Evolutionary conservation across 129 eudicot genomes (phyloP), one percentile per base, ranked within the genome.

Genomic region (Silybum marianum): DNA sequence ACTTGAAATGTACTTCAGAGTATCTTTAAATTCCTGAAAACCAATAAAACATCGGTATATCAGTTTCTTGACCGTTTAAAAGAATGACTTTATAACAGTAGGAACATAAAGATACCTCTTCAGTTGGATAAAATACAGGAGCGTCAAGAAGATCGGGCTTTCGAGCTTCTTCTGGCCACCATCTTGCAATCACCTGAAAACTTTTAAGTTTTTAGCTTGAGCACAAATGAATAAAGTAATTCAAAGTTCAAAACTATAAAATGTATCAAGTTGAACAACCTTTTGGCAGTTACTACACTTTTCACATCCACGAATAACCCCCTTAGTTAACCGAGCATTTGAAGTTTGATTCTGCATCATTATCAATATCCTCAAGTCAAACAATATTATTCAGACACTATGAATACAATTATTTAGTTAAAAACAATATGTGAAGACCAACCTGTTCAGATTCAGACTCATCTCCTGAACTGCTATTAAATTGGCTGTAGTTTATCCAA

Each of bases 251-350:
- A 83, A 83, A 19, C 9, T 71, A 38, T 66, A 38, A 72, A 48
- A 10, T 63, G 6, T 40, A 65, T 25, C 69, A 19, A 39, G 60
- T 67, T 28, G 77, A 75, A 70, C 34, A 62, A 96, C 99, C 99
- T 93, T 96, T 84, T 91, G 98, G 87, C 99, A 96, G 86, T 86
- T 91, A 11, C 79, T 72, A 88, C 99, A 91, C 32, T 74, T 86
- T 84, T 85, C 87, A 81, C 99, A 96, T 66, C 99, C 99, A 72
- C 95, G 99, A 73, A 96, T 78, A 73, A 96, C 99, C 83, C 98
- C 99, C 81, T 88, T 89, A 18, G 98, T 90, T 10, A 96, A 92
- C 32, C 42, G 73, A 19, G 78, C 72, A 77, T 85, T 89, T 48
- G 79, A 58, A 79, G 88, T 36, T n/a, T 54, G 74, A 48, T 80